Evolutionary conservation across 352 stramenopile genomes (phyloP), one percentile per base, ranked within the genome.

Genomic region (Phytophthora hibernalis): DNA sequence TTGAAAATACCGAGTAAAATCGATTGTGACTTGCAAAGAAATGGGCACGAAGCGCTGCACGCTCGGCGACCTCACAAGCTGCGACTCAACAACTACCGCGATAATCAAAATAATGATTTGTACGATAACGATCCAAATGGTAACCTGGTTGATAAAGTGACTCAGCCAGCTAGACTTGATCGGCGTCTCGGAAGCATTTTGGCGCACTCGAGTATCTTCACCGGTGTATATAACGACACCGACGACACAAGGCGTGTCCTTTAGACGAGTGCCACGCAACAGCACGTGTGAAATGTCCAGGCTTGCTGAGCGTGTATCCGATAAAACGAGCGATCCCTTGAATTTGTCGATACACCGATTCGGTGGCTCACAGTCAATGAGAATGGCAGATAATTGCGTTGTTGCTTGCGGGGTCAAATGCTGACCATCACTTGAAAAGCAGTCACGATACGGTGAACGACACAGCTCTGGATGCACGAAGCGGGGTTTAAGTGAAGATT

Each of bases 21-120:
- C 81, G 55, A 98, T 88, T 6, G 82, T 90, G 28, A 98, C 87
- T 74, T 98, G 96, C 20, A 98, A 79, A 18, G 90, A 96, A 43
- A 98, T 96, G 5, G 93, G 93, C n/a, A 98, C 90, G 65, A 98
- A 96, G 54, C 57, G 37, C 5, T 76, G 50, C 2, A 86, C 63
- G 6, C 61, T 72, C 4, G 51, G 37, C 1, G 70, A 75, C 3
- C 43, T 65, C 15, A 79, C 66, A 3, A 87, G 50, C 5, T 70
- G 50, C n/a, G 78, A 75, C 35, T 89, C 67, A 3, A 89, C 54
- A 31, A 82, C 30, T 8, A 89, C 80, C 0, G 80, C 80, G 30
- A 84, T 56, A 21, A 81, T 52, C 13, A 87, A 62, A 56, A 94
- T 77, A 42, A 70, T 28, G 16, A 92, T 61, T 33, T 96, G 86